These are phyloP conservation scores for Acidomyces sp. DNA, from an alignment of 495 filamentous ascomycete species.

Conservation along the genomic window DNA sequence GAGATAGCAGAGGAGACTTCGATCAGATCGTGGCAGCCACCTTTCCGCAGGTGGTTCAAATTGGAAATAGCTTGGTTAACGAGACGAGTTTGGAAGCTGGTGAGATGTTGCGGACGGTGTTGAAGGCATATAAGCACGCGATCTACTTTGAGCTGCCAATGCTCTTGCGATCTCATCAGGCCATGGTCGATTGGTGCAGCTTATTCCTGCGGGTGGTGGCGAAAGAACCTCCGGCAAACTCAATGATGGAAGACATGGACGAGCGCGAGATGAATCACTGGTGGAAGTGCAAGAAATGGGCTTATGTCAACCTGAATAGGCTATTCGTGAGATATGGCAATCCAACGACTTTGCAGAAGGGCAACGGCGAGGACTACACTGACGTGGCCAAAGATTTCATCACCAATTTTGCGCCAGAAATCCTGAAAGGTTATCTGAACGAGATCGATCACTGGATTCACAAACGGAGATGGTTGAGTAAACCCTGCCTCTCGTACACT, in stretches of 20 bases:
- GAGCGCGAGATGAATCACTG: conserved; percentile 90
- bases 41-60: conserved; percentile 79
- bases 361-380: conserved; percentile 53
- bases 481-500: conserved; percentile 80
- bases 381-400: conserved; percentile 83
- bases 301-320: conserved; percentile 91
- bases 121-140: conserved; percentile 95
- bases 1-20: conserved; percentile 69
- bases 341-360: conserved; percentile 53
- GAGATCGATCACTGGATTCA: conserved; percentile 95
- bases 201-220: conserved; percentile 81
- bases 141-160: conserved; percentile 86
- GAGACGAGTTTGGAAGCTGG: conserved; percentile 86
- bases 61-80: conserved; percentile 75
- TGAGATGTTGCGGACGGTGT: conserved; percentile 86
- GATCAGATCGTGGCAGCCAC: conserved; percentile 84
- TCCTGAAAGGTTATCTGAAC: conserved; percentile 78
- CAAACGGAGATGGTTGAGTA: conserved; percentile 90
- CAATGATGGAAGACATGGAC: conserved; percentile 67
- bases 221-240: conserved; percentile 65
- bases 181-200: conserved; percentile 87
- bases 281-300: conserved; percentile 99
- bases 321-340: conserved; percentile 96
- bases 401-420: conserved; percentile 81
- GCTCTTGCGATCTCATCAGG: conserved; percentile 60